Evolutionary conservation across 2,329 filamentous ascomycete genomes (phyloP), one percentile per base, ranked within the genome.

Genomic region (Aureobasidium sp.): DNA sequence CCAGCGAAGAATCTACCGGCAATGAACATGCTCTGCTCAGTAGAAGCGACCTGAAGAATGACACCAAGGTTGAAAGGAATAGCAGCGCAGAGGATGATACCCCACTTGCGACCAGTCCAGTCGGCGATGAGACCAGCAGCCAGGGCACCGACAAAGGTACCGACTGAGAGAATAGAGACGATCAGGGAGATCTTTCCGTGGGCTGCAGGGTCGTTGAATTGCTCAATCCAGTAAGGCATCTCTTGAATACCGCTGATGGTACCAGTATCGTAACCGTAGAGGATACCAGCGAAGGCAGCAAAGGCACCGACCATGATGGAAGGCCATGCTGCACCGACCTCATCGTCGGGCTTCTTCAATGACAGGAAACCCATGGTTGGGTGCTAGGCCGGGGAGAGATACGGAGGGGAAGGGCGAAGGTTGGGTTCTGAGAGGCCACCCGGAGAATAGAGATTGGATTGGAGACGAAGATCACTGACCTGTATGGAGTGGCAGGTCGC

Each of bases 121-220:
- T 92, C 89, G 67, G 88, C 84, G 64, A 91, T 72, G 71, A 89
- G 87, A 78, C 88, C 88, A 58, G 87, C 66, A 15, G 55, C 49
- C 17, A 67, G 29, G 29, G 66, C 66, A 37, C 66, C 66, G 14
- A 67, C 44, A 34, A 67, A 67, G 15, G 66, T 67, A 56, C 66
- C 66, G 44, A 64, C 65, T 22, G 66, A 67, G 20, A 67, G 66
- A 37, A 67, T 66, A 9, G 66, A 66, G 14, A 65, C 65, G 22
- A 67, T 67, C 22, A 67, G 55, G 9, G 66, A 67, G 47, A 63
- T 60, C 9, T 39, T 62, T 14, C 62, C 62, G 11, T 47, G 49
- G 12, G 55, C 58, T 17, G 48, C 48, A 11, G 60, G 59, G 41
- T 63, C 31, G 27, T 61, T 53, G 58, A 65, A 64, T 45, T 66